Percentiles rank a stretch among this genome's conserved stretches.
phyloP scores from a whole-genome alignment of 208 protist genomes.

The Trypanosoma mega region DNA sequence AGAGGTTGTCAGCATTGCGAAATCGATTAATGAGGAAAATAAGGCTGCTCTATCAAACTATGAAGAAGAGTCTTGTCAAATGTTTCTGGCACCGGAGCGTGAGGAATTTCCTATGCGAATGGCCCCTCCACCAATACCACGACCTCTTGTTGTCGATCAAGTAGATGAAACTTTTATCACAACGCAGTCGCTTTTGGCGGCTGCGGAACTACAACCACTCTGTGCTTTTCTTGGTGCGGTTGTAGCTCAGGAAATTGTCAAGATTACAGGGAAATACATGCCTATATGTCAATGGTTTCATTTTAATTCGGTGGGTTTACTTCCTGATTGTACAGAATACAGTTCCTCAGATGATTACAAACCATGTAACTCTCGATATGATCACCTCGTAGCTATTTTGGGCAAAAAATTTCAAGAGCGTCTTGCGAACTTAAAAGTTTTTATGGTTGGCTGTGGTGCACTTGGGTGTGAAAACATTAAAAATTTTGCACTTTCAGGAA shows the following conservation, averaged over 20 bases:
- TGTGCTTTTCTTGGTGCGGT: slow-evolving; percentile 93
- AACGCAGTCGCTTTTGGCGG: slow-evolving; percentile 52
- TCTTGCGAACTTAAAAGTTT: slow-evolving; percentile 69
- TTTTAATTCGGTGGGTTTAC: slow-evolving; percentile 88
- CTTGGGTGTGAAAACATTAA: slow-evolving; percentile 99
- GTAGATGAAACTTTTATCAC: slow-evolving; percentile 53
- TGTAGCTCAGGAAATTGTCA: slow-evolving; percentile 97
- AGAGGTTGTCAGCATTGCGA: slow-evolving; percentile 54
- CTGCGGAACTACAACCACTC: slow-evolving; percentile 87
- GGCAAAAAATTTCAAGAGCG: slow-evolving; percentile 70
- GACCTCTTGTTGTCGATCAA: slow-evolving; percentile 54
- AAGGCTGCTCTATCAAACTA: slow-evolving; percentile 10
- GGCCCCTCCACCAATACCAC: slow-evolving; percentile 57
- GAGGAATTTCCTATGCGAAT: slow-evolving; percentile 59
- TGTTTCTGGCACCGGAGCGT: slow-evolving; percentile 32
- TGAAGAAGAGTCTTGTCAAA: neutral
- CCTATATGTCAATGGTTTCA: slow-evolving; percentile 96
- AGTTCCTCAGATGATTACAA: slow-evolving; percentile 39
- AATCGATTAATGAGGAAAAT: slow-evolving; percentile 59
- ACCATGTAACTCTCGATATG: slow-evolving; percentile 58
- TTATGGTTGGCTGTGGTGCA: slow-evolving; percentile 98
- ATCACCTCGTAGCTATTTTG: slow-evolving; percentile 76
- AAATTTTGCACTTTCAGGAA: slow-evolving; percentile 99
- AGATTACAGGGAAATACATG: slow-evolving; percentile 96
- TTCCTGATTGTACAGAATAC: slow-evolving; percentile 51